Evolutionary conservation across 2,329 filamentous ascomycete genomes (phyloP), one percentile per base, ranked within the genome.

Genomic region (Coniosporium tulheliwenetii): DNA sequence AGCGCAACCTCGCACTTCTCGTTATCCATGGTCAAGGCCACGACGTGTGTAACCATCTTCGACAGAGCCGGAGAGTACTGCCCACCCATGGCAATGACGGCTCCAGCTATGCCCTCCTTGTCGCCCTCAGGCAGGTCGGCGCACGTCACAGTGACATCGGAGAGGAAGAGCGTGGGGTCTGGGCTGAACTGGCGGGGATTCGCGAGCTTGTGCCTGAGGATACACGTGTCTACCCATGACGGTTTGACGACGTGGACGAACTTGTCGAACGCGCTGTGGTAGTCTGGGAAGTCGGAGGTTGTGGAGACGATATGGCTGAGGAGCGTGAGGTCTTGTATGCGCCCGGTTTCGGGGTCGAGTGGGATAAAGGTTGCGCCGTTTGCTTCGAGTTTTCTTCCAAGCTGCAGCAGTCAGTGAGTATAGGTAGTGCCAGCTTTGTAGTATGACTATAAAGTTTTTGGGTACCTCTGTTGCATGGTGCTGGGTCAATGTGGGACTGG

Each of bases 221-320:
- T 59, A 3, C 82, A 91, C 16, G 70, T 68, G 3, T 74, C 70
- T 37, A 95, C 73, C 89, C 91, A 98, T 42, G 73, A 66, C 3
- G 83, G 77, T 47, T 78, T 87, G 26, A 96, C 79, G 1, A 96
- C 82, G 9, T 85, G 81, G 39, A 91, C 79, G 70, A 93, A 81
- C 47, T 75, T 67, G 38, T 85, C 81, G 47, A 81, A 71, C 1
- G 85, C 79, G 45, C 75, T 71, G 44, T 75, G 68, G 57, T 91
- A 96, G 52, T 89, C 77, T n/a, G 84, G 79, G 51, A 98, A 98
- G 57, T 98, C 86, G 60, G 85, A 82, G 1, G 82, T 89, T 43
- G 79, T 76, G 42, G 87, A 73, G 47, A 85, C 66, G 44, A 85
- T 73, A 55, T 83, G 78, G 5, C 72, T 78, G 44, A 77, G 64